phyloP scores from a whole-genome alignment of 2,329 filamentous ascomycete species.

The Diaporthe capsici region DNA sequence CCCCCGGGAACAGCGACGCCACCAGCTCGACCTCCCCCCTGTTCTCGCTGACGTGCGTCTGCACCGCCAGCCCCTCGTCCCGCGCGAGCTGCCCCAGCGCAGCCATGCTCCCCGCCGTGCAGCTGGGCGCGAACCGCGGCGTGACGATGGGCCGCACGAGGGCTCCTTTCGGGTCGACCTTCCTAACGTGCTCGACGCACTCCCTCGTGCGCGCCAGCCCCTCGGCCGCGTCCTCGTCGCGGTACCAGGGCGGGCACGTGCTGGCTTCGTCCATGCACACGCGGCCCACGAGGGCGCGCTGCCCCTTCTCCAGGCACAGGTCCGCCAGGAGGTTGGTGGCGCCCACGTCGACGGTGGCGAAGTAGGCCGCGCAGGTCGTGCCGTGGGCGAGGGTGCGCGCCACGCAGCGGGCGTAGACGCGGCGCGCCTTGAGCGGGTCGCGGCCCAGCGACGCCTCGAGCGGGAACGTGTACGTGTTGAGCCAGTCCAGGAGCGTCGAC shows the following conservation, averaged over 20 bases:
- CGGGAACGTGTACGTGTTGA: slow-evolving; percentile 95
- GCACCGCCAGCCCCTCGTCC: slow-evolving; percentile 76
- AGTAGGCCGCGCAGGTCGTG: slow-evolving; percentile 96
- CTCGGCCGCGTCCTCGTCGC: slow-evolving; percentile 75
- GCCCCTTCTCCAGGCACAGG: slow-evolving; percentile 83
- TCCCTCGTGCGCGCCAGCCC: slow-evolving; percentile 69
- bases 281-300: slow-evolving; percentile 90
- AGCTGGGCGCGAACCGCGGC: slow-evolving; percentile 76
- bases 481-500: slow-evolving; percentile 92
- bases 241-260: slow-evolving; percentile 82
- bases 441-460: slow-evolving; percentile 81
- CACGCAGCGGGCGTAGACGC: slow-evolving; percentile 84
- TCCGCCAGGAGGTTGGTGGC: slow-evolving; percentile 93
- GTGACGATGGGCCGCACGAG: slow-evolving; percentile 87
- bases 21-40: slow-evolving; percentile 80
- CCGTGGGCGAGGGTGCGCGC: slow-evolving; percentile 87
- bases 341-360: slow-evolving; percentile 87
- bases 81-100: slow-evolving; percentile 75
- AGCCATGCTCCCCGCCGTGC: slow-evolving; percentile 70
- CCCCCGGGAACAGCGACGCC: slow-evolving; percentile 73
- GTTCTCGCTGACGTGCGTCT: slow-evolving; percentile 95
- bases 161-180: slow-evolving; percentile 73
- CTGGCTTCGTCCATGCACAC: slow-evolving; percentile 89
- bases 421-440: slow-evolving; percentile 71
- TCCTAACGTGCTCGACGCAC: slow-evolving; percentile 75